Conservation (phyloP, 2,329 filamentous ascomycete species). For the Bipolaris victoriae region DNA sequence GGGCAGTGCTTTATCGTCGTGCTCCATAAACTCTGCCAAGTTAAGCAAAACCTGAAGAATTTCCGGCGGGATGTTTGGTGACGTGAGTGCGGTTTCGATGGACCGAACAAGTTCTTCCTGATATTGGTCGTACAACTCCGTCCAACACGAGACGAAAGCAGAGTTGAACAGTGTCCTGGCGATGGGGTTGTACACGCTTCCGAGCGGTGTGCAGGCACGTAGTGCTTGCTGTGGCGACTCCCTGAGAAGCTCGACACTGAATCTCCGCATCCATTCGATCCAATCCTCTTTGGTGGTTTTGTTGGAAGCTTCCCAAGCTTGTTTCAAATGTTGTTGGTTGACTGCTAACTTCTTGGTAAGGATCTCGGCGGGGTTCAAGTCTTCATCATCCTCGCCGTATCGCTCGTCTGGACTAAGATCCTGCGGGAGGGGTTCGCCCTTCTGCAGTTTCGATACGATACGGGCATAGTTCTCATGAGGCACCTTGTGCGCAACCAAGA, state of each 20-base stretch:
- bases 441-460: constrained; percentile 89
- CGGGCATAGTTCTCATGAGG: constrained; percentile 91
- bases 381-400: constrained; percentile 78
- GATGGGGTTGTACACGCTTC: constrained; percentile 87
- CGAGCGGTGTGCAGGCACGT: constrained; percentile 88
- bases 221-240: constrained; percentile 97
- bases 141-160: constrained; percentile 98
- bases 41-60: constrained; percentile 93
- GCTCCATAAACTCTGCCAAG: constrained; percentile 99
- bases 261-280: constrained; percentile 97
- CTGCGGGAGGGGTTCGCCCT: constrained; percentile 92
- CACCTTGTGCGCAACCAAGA: constrained; percentile 77
- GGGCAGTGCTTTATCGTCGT: constrained; percentile 96
- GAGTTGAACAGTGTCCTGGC: constrained; percentile 97
- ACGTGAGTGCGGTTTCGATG: constrained; percentile 94
- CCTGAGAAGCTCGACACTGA: constrained; percentile 91
- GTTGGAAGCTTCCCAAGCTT: constrained; percentile 94
- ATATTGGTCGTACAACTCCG: constrained; percentile 93
- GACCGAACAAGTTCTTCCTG: constrained; percentile 96
- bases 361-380: constrained; percentile 81
- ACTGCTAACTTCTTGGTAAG: constrained; percentile 93
- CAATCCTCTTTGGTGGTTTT: constrained; percentile 98
- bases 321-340: constrained; percentile 96
- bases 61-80: constrained; percentile 93
- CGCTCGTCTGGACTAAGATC: constrained; percentile 87